Evolutionary conservation across 1,139 yeast genomes (phyloP), one percentile per base, ranked within the genome.

Genomic region (Kluyveromyces marxianus): DNA sequence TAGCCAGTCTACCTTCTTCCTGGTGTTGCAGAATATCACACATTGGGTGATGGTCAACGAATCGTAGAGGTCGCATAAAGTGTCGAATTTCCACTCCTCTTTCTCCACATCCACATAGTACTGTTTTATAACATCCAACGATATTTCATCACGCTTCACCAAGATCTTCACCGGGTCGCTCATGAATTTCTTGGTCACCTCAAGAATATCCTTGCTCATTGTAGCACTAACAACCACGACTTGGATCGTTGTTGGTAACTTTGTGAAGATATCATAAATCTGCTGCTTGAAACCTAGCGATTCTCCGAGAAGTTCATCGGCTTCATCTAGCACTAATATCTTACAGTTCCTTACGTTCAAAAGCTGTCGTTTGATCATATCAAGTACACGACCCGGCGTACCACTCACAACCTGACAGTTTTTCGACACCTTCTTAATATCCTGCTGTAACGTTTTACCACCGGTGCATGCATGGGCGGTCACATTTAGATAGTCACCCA

Each of bases 191-290:
- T 75, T 75, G 25, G 96, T 88, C 75, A 92, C 81, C 51, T 84
- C 88, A 48, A 90, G 69, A 44, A 92, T 96, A 56, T 88, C 96
- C 50, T 74, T 71, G 28, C 95, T 86, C 66, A 92, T 71, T 3
- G 98, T 92, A 4, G 97, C 98, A 66, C 95, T 84, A 1, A 90
- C 95, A 44, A 92, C 90, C 25, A 92, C 97, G 43, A 89, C 96
- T 67, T 92, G 97, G 3, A 84, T 82, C 2, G 83, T 75, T 2
- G 88, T 73, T 3, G 97, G 96, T 52, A 92, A 70, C 51, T 76
- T 75, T 54, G 83, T 79, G 68, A 88, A 89, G 30, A 90, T 84
- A 50, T 90, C 97, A 64, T 88, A 86, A 42, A 92, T 89, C 65
- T 88, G 96, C 51, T 87, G 94, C 63, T 89, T 85, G 69, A 90